Evolutionary conservation across 2,329 filamentous ascomycete genomes (phyloP).

Genomic region (Fusarium sp.): DNA sequence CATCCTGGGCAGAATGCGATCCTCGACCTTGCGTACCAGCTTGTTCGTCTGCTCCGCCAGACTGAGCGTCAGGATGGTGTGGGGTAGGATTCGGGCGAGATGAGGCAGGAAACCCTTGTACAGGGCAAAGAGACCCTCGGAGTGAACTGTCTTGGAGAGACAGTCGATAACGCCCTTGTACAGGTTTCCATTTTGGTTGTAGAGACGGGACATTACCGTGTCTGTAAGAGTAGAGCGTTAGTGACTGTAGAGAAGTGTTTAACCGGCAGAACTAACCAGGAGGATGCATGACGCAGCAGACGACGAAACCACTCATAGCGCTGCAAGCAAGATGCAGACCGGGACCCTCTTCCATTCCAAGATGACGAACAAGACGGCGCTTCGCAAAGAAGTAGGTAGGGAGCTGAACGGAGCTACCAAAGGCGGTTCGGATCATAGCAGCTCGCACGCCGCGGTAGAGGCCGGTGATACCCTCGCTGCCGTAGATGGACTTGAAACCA

Average conservation of each 20-base stretch:
- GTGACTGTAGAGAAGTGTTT: not conserved
- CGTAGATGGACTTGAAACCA: constrained; percentile 84
- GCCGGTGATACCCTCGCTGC: constrained; percentile 79
- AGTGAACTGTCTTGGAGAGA: constrained; percentile 87
- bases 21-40: constrained; percentile 83
- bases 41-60: constrained; percentile 98
- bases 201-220: constrained; percentile 98
- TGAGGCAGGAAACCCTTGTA: constrained; percentile 99
- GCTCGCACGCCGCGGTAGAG: constrained; percentile 92
- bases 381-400: constrained; percentile 99
- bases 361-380: constrained; percentile 81
- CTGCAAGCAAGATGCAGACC: constrained; percentile 90
- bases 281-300: constrained; percentile 98
- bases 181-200: constrained; percentile 98
- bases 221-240: constrained; percentile 60
- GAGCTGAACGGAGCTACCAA: constrained; percentile 94
- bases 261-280: constrained; percentile 70
- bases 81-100: constrained; percentile 91
- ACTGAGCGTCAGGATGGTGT: constrained; percentile 93
- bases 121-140: constrained; percentile 90
- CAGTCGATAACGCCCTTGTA: constrained; percentile 95
- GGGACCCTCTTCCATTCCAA: constrained; percentile 91
- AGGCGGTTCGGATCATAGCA: constrained; percentile 95
- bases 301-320: constrained; percentile 91
- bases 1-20: constrained; percentile 60